Conservation (phyloP, 1,139 yeast genomes). For the Zygosaccharomyces pseudobailii region DNA sequence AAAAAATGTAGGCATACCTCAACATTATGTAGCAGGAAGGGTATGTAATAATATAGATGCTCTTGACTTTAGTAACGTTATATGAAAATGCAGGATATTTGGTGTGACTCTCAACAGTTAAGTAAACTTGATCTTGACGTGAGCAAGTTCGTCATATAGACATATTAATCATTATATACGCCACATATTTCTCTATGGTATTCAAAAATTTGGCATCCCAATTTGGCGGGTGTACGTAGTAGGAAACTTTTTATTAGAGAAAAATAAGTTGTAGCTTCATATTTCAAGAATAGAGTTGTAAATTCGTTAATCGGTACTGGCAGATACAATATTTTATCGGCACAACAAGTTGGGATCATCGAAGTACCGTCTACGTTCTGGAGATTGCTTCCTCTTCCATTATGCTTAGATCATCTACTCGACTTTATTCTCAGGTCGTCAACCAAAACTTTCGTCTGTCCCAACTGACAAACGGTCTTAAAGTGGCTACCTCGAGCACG, state of each 20-base stretch:
- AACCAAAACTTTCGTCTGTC: constrained; percentile 36
- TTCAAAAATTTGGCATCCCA: no score
- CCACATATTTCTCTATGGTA: no score
- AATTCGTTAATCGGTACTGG: background rate
- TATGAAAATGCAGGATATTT: no score
- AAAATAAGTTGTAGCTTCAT: background rate
- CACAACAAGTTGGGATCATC: background rate
- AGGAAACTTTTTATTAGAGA: background rate
- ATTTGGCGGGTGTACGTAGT: background rate
- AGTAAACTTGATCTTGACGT: no score
- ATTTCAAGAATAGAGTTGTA: background rate
- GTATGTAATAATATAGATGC: no score
- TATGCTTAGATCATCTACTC: constrained; percentile 13
- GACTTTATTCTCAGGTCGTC: constrained; percentile 15
- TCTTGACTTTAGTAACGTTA: no score
- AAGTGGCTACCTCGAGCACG: constrained; percentile 77
- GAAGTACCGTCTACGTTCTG: background rate
- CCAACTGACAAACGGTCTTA: constrained; percentile 68
- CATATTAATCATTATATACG: no score
- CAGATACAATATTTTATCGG: background rate
- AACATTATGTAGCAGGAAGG: no score
- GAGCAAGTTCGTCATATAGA: no score
- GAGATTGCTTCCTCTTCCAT: background rate
- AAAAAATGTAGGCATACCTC: no score
- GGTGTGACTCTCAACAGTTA: no score